Evolutionary conservation across 805 yeast species (phyloP).

Genomic region (Kazachstania psychrophila): DNA sequence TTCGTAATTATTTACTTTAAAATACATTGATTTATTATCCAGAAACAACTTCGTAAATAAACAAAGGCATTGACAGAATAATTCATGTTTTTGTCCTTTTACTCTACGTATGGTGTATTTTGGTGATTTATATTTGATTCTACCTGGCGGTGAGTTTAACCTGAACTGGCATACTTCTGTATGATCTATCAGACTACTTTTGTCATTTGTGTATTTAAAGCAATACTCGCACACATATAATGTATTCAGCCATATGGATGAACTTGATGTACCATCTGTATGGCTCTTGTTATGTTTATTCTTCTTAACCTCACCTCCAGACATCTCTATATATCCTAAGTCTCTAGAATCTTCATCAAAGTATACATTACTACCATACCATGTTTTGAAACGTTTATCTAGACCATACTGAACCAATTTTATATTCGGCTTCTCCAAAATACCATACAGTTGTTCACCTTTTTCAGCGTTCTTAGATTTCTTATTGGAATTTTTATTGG

Average conservation of each 20-base stretch:
- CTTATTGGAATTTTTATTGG: constrained; percentile 1
- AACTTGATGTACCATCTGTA: constrained; percentile 13
- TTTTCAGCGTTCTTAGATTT: background rate
- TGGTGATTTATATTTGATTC: constrained; percentile 54
- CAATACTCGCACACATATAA: constrained; percentile 73
- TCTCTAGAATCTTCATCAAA: constrained; percentile 34
- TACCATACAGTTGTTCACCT: constrained; percentile 41
- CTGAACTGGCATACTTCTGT: constrained; percentile 36
- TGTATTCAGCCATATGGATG: constrained; percentile 43
- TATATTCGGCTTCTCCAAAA: constrained; percentile 54
- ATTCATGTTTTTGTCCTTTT: constrained; percentile 50
- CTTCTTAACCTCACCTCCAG: constrained; percentile 1
- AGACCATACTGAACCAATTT: constrained; percentile 54
- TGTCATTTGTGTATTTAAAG: constrained; percentile 62
- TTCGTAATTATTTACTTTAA: constrained; percentile 67
- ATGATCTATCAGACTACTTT: constrained; percentile 43
- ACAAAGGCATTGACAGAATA: constrained; percentile 76
- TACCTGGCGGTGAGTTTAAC: constrained; percentile 50
- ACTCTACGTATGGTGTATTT: constrained; percentile 52
- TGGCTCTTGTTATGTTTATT: constrained; percentile 2
- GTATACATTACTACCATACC: constrained; percentile 85
- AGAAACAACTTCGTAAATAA: constrained; percentile 80
- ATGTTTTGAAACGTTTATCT: constrained; percentile 56
- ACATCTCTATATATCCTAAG: constrained; percentile 8
- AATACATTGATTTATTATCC: constrained; percentile 83